Evolutionary conservation across 306 rosid genomes (phyloP), one percentile per base, ranked within the genome.

Genomic region (Castanea mollissima): DNA sequence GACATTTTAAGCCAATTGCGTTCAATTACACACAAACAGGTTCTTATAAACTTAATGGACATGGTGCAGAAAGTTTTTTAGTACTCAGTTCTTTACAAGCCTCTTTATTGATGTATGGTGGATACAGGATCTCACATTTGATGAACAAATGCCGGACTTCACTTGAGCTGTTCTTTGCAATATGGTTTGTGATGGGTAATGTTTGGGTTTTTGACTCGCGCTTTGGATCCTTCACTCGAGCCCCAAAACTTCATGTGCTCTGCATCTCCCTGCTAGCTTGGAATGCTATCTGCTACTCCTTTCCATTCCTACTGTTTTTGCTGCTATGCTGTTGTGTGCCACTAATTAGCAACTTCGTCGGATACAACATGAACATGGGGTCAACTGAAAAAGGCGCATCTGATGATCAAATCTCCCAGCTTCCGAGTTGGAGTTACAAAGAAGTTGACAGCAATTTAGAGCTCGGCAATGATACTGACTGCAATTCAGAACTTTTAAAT

Each of bases 141-240:
- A 90, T 89, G 94, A 85, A 91, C 85, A 91, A 83, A 79, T 95
- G 98, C 70, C 55, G 90, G 75, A 85, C 97, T 7, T 91, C 97
- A 41, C 89, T 95, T 4, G 99, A 95, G 77, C 90, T 95, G 4
- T 95, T 95, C 98, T 95, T 93, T 16, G 98, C 97, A 25, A 89
- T 95, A 83, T 95, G 99, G 98, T 95, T 95, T 80, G 98, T 95
- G 80, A 95, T 95, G 98, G 99, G 99, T 6, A 95, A 95, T 75
- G 98, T 95, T 64, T 95, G 98, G 99, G 82, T 93, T 10, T 93
- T 91, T 27, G 96, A 93, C 85, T 91, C 98, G 32, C 98, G 98
- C 38, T 88, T 95, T 71, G 89, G 92, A 32, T 89, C 97, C 2
- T 90, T 93, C 77, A 80, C 78, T 35, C 86, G 83, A 57, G 94